These are phyloP conservation scores for Austroboletus eburneus DNA, from an alignment of 768 basidiomycete species.

Conservation along the genomic window DNA sequence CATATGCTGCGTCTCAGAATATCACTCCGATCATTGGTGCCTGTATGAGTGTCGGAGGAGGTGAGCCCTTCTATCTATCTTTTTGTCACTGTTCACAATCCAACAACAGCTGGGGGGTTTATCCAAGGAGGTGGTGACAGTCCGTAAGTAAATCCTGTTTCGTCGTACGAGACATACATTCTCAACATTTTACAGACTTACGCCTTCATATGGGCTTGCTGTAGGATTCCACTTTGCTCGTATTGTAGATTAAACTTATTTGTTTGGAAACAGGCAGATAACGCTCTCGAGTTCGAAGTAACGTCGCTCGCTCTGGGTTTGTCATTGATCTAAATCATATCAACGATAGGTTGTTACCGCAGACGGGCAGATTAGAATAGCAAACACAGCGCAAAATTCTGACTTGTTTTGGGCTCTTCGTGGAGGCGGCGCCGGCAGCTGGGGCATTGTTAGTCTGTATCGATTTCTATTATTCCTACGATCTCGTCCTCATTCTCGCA, in stretches of 20 bases:
- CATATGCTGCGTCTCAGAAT: constrained; percentile 9
- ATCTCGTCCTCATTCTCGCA: background rate
- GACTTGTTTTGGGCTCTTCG: constrained; percentile 55
- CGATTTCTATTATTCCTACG: background rate
- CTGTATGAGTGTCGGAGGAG: constrained; percentile 21
- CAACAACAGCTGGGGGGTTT: constrained; percentile 41
- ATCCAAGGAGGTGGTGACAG: constrained; percentile 48
- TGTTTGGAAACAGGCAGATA: constrained; percentile 37
- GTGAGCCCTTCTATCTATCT: background rate
- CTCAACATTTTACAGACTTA: constrained; percentile 15
- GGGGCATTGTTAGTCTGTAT: constrained; percentile 38
- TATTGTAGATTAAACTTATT: background rate
- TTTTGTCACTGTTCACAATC: no score
- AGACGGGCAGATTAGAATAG: constrained; percentile 35
- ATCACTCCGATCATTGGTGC: constrained; percentile 16
- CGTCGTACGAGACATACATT: background rate
- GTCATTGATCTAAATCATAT: background rate
- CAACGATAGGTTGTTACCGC: constrained; percentile 35
- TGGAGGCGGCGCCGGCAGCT: constrained; percentile 52
- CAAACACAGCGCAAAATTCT: constrained; percentile 38
- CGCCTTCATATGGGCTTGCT: constrained; percentile 43
- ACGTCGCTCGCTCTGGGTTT: background rate
- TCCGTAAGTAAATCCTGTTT: constrained; percentile 10
- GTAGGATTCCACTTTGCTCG: constrained; percentile 1
- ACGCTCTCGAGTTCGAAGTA: constrained; percentile 40